These are phyloP conservation scores for Pseudonitzschia multiseries DNA, from an alignment of 108 stramenopile species.

Conservation along the genomic window DNA sequence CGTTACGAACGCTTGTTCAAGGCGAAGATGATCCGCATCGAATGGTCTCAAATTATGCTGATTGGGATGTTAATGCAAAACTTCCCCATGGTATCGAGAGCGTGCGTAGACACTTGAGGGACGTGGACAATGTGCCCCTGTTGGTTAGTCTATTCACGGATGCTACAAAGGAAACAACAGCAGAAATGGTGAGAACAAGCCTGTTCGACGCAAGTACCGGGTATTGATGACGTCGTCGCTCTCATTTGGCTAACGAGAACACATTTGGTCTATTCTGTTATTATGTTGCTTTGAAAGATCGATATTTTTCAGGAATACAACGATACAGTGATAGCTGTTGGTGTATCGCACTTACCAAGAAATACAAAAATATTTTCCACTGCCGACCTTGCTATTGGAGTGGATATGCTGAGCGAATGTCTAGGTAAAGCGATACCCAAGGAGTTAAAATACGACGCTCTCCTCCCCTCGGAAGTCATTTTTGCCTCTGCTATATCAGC, in stretches of 20 bases:
- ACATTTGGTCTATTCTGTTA: background rate
- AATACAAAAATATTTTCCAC: slow-evolving; percentile 76
- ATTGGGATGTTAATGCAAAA: slow-evolving; percentile 97
- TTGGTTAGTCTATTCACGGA: slow-evolving; percentile 96
- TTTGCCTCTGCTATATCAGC: slow-evolving; percentile 78
- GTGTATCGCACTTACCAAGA: slow-evolving; percentile 70
- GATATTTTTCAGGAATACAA: slow-evolving; percentile 81
- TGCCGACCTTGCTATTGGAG: slow-evolving; percentile 79
- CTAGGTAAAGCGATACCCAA: slow-evolving; percentile 15
- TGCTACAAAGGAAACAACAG: slow-evolving; percentile 86
- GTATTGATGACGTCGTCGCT: no score
- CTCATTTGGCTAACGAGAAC: background rate
- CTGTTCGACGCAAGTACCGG: background rate
- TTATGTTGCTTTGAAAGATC: slow-evolving; percentile 38
- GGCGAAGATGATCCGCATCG: slow-evolving; percentile 83
- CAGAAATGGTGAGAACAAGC: slow-evolving; percentile 74
- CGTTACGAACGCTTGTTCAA: slow-evolving; percentile 74
- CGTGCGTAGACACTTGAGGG: slow-evolving; percentile 76
- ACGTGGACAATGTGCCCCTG: slow-evolving; percentile 96
- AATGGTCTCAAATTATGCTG: slow-evolving; percentile 92
- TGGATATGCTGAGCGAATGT: slow-evolving; percentile 63
- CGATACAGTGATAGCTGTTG: slow-evolving; percentile 80
- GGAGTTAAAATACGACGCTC: slow-evolving; percentile 27
- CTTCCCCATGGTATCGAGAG: slow-evolving; percentile 93
- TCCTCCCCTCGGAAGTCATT: slow-evolving; percentile 54